A percentile compares a stretch with the other conserved stretches of the same genome.
Evolutionary conservation across 2,329 filamentous ascomycete genomes (phyloP).

Genomic region (Fusarium globosum): DNA sequence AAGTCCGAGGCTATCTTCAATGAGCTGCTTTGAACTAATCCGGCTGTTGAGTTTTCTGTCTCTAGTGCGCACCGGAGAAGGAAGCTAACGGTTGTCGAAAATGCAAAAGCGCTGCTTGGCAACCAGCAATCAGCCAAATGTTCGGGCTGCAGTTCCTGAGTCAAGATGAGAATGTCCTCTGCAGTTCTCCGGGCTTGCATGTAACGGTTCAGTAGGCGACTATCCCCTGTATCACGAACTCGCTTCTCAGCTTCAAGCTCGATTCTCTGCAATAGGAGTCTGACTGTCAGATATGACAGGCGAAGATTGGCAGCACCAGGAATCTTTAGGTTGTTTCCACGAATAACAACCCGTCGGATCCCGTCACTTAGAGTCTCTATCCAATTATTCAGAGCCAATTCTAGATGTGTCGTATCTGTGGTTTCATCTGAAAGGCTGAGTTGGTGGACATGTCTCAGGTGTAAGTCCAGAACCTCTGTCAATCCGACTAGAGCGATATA

Average conservation of each 20-base stretch:
- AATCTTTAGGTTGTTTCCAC: constrained; percentile 54
- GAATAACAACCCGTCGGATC: constrained; percentile 54
- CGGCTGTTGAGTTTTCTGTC: constrained; percentile 51
- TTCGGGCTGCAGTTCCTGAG: constrained; percentile 56
- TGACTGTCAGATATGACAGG: constrained; percentile 60
- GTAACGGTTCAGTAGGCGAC: constrained; percentile 48
- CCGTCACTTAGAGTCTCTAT: constrained; percentile 54
- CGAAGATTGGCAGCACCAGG: constrained; percentile 63
- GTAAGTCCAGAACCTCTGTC: constrained; percentile 52
- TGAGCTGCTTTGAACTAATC: constrained; percentile 52
- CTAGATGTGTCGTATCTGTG: constrained; percentile 48
- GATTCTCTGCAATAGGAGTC: constrained; percentile 60
- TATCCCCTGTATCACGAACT: constrained; percentile 31
- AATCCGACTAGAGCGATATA: constrained; percentile 59
- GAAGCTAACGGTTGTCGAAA: constrained; percentile 62
- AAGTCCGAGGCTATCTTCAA: constrained; percentile 58
- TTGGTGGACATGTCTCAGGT: constrained; percentile 51
- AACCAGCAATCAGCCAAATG: constrained; percentile 64
- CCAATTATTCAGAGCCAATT: constrained; percentile 56
- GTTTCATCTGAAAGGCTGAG: constrained; percentile 45
- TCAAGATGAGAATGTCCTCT: constrained; percentile 61
- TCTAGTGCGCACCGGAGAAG: constrained; percentile 61
- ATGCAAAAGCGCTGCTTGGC: constrained; percentile 58
- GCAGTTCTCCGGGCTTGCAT: constrained; percentile 57
- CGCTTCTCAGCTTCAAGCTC: constrained; percentile 56